Percentiles rank a stretch among this genome's conserved stretches.
These are phyloP conservation scores for Hortiboletus flavorubellus DNA, from an alignment of 768 basidiomycete genomes.

Conservation along the genomic window DNA sequence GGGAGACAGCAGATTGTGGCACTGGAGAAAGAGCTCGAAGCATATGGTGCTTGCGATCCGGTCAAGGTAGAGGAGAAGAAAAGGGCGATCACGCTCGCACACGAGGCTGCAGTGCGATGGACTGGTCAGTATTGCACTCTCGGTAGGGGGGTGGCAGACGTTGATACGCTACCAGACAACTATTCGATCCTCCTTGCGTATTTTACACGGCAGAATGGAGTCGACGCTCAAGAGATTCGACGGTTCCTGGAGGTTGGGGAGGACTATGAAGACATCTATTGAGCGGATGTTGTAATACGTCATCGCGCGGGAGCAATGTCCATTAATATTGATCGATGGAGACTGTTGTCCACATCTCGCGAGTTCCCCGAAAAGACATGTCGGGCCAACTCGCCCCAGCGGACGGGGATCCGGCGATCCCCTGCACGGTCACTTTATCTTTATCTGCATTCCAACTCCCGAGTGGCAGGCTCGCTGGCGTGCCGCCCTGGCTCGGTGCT, in stretches of 20 bases:
- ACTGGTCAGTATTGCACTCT: constrained; percentile 60
- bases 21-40: constrained; percentile 66
- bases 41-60: constrained; percentile 85
- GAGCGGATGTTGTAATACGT: constrained; percentile 21
- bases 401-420: constrained; percentile 12
- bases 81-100: constrained; percentile 68
- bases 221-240: constrained; percentile 61
- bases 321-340: not conserved
- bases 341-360: constrained; percentile 4
- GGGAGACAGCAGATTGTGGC: constrained; percentile 46
- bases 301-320: constrained; percentile 6
- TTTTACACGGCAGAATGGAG: constrained; percentile 60
- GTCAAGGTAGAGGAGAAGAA: constrained; percentile 74
- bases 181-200: constrained; percentile 62
- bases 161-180: constrained; percentile 49
- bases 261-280: constrained; percentile 73
- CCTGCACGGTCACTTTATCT: not conserved
- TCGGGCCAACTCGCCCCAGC: constrained; percentile 17
- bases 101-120: constrained; percentile 83
- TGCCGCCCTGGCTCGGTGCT: not conserved
- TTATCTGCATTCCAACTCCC: constrained; percentile 21
- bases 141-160: not conserved
- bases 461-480: constrained; percentile 5
- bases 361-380: constrained; percentile 22
- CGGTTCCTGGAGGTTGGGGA: constrained; percentile 64